These are phyloP conservation scores for Meredithiella fracta DNA, from an alignment of 2,329 filamentous ascomycete genomes.

Conservation along the genomic window DNA sequence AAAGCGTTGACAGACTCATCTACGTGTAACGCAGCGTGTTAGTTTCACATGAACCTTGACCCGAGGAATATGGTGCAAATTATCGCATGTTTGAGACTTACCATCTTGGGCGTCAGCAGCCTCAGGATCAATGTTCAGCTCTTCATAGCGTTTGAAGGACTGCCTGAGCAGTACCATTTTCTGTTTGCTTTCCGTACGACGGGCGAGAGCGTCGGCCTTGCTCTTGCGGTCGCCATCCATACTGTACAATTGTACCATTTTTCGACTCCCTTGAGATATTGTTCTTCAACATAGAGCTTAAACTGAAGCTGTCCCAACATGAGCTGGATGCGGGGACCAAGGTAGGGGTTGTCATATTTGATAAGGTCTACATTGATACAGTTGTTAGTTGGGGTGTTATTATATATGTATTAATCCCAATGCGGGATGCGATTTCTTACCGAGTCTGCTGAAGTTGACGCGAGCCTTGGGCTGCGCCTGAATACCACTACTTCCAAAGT, in stretches of 20 bases:
- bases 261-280: slow-evolving; percentile 98
- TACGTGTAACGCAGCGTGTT: slow-evolving; percentile 23
- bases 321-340: slow-evolving; percentile 92
- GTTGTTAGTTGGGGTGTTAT: neutral
- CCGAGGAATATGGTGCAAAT: neutral
- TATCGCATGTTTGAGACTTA: slow-evolving; percentile 28
- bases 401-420: neutral
- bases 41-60: neutral
- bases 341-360: slow-evolving; percentile 91
- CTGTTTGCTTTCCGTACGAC: slow-evolving; percentile 86
- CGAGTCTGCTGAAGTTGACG: slow-evolving; percentile 90
- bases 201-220: slow-evolving; percentile 75
- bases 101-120: slow-evolving; percentile 62
- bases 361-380: slow-evolving; percentile 55
- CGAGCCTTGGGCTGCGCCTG: slow-evolving; percentile 50
- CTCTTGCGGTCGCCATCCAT: slow-evolving; percentile 97
- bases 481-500: slow-evolving; percentile 34
- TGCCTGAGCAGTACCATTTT: slow-evolving; percentile 94
- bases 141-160: slow-evolving; percentile 90
- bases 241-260: slow-evolving; percentile 95
- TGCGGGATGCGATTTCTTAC: slow-evolving; percentile 34
- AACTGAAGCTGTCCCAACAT: slow-evolving; percentile 98
- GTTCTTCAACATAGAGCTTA: slow-evolving; percentile 95
- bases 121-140: slow-evolving; percentile 89
- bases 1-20: slow-evolving; percentile 95